phyloP scores from a whole-genome alignment of 306 rosid species.

The Aeschynomene evenia region DNA sequence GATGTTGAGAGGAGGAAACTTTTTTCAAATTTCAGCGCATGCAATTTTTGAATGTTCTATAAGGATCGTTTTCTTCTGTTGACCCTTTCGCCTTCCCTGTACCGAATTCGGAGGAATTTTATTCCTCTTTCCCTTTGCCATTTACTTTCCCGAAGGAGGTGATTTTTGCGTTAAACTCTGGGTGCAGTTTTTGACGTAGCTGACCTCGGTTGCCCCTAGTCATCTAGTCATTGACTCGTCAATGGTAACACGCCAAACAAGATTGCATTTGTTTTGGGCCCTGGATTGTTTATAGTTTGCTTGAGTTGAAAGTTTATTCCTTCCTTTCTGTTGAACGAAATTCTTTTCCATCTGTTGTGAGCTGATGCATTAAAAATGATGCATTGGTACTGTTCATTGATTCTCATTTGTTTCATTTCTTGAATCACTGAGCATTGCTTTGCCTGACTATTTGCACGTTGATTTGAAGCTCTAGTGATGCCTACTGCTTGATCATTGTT shows the following conservation, averaged over 20 bases:
- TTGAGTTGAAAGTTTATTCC: constrained; percentile 7
- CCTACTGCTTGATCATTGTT: background rate
- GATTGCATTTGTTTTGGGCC: background rate
- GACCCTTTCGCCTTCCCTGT: constrained; percentile 34
- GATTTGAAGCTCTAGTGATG: background rate
- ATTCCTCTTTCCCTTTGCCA: background rate
- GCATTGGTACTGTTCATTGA: constrained; percentile 3
- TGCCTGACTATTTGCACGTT: background rate
- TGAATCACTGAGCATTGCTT: background rate
- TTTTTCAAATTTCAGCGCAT: constrained; percentile 53
- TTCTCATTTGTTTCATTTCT: constrained; percentile 1
- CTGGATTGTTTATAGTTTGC: background rate
- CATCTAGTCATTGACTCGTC: constrained; percentile 19
- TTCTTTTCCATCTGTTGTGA: constrained; percentile 15
- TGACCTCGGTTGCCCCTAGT: constrained; percentile 12
- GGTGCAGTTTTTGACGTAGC: constrained; percentile 8
- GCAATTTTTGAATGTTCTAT: constrained; percentile 48
- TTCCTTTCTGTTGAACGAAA: constrained; percentile 3
- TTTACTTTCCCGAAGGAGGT: constrained; percentile 20
- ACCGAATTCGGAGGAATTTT: constrained; percentile 18
- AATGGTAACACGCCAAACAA: constrained; percentile 15
- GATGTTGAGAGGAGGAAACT: constrained; percentile 46
- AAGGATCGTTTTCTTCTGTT: constrained; percentile 32
- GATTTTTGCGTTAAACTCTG: constrained; percentile 26
- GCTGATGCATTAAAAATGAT: constrained; percentile 4